A percentile compares a stretch with the other conserved stretches of the same genome.
Conservation (phyloP, 208 protist species). For the Leishmania lainsoni region DNA sequence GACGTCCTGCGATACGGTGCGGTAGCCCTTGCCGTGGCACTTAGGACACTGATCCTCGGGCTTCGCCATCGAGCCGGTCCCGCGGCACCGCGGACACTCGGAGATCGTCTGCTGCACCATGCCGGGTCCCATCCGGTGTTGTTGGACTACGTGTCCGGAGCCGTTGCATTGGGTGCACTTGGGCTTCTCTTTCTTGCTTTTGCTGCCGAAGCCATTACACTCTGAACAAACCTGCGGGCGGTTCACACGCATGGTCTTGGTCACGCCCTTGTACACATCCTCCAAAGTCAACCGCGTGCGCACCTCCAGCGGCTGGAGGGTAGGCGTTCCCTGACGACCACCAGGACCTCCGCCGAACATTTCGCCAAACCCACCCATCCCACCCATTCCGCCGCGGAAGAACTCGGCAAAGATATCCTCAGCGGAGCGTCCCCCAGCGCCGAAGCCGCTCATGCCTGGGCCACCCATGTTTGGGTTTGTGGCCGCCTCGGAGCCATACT, state of each 20-base stretch:
- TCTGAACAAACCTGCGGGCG: conserved; percentile 85
- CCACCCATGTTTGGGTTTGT: conserved; percentile 67
- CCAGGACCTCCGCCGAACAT: conserved; percentile 64
- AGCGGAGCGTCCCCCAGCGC: conserved; percentile 61
- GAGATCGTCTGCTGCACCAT: conserved; percentile 96
- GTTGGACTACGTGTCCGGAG: conserved; percentile 89
- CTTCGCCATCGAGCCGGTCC: conserved; percentile 90
- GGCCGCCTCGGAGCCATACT: conserved; percentile 91
- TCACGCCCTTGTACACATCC: conserved; percentile 84
- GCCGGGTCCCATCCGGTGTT: conserved; percentile 95
- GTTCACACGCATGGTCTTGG: conserved; percentile 80
- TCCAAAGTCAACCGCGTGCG: conserved; percentile 78
- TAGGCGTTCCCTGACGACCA: conserved; percentile 39
- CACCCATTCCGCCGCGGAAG: conserved; percentile 79
- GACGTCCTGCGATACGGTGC: conserved; percentile 92
- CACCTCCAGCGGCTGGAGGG: conserved; percentile 81
- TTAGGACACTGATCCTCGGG: conserved; percentile 94
- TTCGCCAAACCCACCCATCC: conserved; percentile 80
- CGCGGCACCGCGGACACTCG: conserved; percentile 93
- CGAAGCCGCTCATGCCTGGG: conserved; percentile 48
- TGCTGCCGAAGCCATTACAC: conserved; percentile 89
- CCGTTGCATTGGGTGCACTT: conserved; percentile 94
- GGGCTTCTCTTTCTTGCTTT: conserved; percentile 86
- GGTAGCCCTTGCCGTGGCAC: conserved; percentile 95
- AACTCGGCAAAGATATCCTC: conserved; percentile 94